Percentiles rank a stretch among this genome's conserved stretches.
Conservation (phyloP, 257 asterid species). For the Solanum sparsipilum region DNA sequence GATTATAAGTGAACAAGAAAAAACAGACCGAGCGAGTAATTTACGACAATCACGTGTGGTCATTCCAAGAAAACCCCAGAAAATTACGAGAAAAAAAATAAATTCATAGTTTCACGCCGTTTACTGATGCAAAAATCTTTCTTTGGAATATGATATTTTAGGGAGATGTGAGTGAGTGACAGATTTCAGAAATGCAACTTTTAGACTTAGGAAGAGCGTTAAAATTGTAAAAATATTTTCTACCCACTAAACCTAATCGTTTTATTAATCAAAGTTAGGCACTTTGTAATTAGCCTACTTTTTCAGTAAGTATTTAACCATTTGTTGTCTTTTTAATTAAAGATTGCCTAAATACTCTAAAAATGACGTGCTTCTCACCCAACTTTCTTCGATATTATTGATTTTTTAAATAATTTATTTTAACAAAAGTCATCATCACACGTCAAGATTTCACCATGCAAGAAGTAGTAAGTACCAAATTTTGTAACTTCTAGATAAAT, state of each 20-base stretch:
- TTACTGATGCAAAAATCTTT: neutral
- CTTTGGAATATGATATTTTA: neutral
- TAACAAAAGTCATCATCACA: neutral
- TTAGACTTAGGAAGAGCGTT: slow-evolving; percentile 18
- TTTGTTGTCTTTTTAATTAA: neutral
- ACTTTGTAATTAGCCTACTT: slow-evolving; percentile 16
- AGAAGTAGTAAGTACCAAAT: neutral
- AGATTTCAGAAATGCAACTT: slow-evolving; percentile 12
- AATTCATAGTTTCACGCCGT: neutral
- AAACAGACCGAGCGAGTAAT: neutral
- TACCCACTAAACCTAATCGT: slow-evolving; percentile 22
- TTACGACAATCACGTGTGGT: slow-evolving; percentile 4
- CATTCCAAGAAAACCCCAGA: neutral
- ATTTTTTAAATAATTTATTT: neutral
- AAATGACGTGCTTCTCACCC: slow-evolving; percentile 5
- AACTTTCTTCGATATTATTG: neutral
- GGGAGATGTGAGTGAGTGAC: slow-evolving; percentile 15
- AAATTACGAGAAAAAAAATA: neutral
- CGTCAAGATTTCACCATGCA: neutral
- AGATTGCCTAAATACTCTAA: neutral
- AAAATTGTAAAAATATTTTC: neutral
- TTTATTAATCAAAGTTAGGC: slow-evolving; percentile 41
- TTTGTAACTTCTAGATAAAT: neutral
- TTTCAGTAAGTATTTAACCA: neutral
- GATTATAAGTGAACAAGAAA: neutral